Evolutionary conservation across 306 rosid species (phyloP).

Genomic region (Albizia julibrissin): DNA sequence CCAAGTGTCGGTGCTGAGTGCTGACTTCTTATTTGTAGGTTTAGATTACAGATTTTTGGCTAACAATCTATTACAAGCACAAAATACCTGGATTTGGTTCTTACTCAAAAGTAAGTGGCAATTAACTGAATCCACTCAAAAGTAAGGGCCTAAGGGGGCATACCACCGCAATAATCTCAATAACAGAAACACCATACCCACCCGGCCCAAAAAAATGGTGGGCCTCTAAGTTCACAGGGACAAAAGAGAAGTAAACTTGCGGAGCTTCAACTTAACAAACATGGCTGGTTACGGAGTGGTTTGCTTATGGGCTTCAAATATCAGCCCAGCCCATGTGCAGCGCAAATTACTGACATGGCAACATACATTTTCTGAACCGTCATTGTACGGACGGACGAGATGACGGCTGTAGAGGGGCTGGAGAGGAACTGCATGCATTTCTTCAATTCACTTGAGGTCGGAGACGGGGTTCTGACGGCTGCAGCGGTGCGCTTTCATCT

Average conservation of each 20-base stretch:
- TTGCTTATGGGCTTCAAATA: not conserved
- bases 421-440: not conserved
- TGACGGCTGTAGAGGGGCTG: not conserved
- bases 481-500: not conserved
- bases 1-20: not conserved
- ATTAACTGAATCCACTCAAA: not conserved
- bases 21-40: not conserved
- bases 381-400: not conserved
- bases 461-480: not conserved
- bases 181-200: no score
- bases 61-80: constrained; percentile 9
- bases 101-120: not conserved
- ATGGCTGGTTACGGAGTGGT: not conserved
- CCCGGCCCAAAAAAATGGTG: not conserved
- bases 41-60: not conserved
- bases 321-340: no score
- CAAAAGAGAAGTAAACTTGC: not conserved
- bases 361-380: no score
- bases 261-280: not conserved
- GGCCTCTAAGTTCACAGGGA: not conserved
- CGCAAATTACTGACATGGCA: no score
- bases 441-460: not conserved
- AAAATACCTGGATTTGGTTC: not conserved
- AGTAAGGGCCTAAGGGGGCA: no score
- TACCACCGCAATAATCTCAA: not conserved